Evolutionary conservation across 176 grass and related monocot species (phyloP), one percentile per base, ranked within the genome.

Genomic region (Carex pumila): DNA sequence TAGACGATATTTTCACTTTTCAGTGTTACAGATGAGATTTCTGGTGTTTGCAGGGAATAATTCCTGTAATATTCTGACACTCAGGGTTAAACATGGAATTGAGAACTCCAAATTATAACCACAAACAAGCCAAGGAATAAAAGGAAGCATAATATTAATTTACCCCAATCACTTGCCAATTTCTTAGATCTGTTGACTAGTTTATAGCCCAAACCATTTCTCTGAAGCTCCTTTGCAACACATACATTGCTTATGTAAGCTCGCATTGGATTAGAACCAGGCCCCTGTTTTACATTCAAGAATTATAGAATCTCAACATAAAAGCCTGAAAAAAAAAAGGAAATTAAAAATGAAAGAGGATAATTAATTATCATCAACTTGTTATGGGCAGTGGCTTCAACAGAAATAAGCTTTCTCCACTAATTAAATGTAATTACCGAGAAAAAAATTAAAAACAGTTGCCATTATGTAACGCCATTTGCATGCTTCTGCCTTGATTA

Each of bases 171-270:
- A 84, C 13, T 79, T 86, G 92, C 95, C 70, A 90, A 71, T 89
- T 88, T 62, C 80, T 93, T 93, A 53, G 92, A 98, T 76, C 89
- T 92, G 79, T 82, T 85, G 85, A 98, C 85, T 74, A 98, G 85
- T 57, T 88, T 84, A 84, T 90, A 93, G 17, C 95, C 95, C 72
- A 95, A 83, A n/a, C 95, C 92, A 70, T 91, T 93, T 82, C 88
- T 94, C 63, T 98, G 91, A 71, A 98, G 71, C 91, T 98, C 92
- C 81, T 92, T 93, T 21, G 92, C 91, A 19, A 98, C 91, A 88
- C 89, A 98, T n/a, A 93, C 89, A 85, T 93, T 95, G 71, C 89
- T 95, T 65, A 93, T 72, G 69, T 98, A 98, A 32, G 86, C 92
- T 62, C 92, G 89, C 19, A 68, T 90, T 56, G 88, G 84, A 71